phyloP scores from a whole-genome alignment of 805 yeast species.

The Suhomyces sp. region DNA sequence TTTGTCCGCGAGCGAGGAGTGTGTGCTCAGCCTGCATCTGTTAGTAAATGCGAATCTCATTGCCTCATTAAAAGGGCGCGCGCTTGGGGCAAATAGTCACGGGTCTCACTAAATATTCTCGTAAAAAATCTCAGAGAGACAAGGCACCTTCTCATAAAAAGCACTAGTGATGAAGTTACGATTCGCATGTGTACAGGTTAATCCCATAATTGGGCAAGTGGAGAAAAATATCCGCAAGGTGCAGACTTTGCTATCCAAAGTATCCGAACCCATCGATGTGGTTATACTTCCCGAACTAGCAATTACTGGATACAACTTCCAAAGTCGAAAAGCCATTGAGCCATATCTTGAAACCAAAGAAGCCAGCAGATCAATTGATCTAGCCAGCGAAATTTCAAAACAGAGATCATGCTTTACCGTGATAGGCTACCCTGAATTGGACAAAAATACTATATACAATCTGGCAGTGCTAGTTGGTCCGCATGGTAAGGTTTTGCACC shows the following conservation, averaged over 20 bases:
- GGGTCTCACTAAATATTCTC: background rate
- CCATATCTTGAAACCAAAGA: conserved; percentile 55
- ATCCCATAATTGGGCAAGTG: conserved; percentile 59
- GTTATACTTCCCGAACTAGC: conserved; percentile 82
- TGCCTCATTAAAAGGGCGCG: background rate
- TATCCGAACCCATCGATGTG: conserved; percentile 47
- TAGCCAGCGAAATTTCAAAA: conserved; percentile 56
- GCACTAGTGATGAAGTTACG: conserved; percentile 19
- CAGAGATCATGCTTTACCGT: conserved; percentile 61
- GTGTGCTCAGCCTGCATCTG: background rate
- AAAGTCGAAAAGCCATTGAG: conserved; percentile 40
- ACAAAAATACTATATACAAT: conserved; percentile 49
- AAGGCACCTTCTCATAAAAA: background rate
- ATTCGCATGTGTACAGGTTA: conserved; percentile 66
- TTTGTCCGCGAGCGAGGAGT: background rate
- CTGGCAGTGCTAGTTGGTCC: conserved; percentile 66
- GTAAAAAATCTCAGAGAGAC: background rate
- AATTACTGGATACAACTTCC: conserved; percentile 78
- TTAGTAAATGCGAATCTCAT: background rate
- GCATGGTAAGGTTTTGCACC: conserved; percentile 53
- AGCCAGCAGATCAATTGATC: conserved; percentile 45
- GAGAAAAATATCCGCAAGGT: conserved; percentile 53
- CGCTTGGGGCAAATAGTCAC: background rate
- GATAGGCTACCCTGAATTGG: conserved; percentile 77
- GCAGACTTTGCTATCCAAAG: conserved; percentile 27